Conservation (phyloP, 2,329 filamentous ascomycete species). For the Fragosphaeria purpurea region DNA sequence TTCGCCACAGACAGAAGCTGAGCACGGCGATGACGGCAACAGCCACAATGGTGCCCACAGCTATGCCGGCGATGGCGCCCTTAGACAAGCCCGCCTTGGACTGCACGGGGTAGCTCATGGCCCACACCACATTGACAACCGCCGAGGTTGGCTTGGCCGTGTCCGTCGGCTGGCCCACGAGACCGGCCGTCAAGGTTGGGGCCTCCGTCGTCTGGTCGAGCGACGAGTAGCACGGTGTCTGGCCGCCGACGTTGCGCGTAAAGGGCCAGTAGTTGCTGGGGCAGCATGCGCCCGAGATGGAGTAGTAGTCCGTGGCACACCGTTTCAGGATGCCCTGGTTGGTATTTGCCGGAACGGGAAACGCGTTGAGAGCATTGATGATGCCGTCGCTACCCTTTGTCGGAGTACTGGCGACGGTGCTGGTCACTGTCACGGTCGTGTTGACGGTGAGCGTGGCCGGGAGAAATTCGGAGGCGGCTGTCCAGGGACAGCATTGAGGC, state of each 20-base stretch:
- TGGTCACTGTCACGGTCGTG: slow-evolving; percentile 7
- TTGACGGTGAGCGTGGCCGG: slow-evolving; percentile 4
- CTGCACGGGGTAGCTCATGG: slow-evolving; percentile 17
- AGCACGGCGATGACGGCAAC: slow-evolving; percentile 16
- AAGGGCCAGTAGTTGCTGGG: slow-evolving; percentile 19
- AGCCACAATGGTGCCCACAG: slow-evolving; percentile 27
- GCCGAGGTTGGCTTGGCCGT: slow-evolving; percentile 17
- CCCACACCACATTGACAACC: slow-evolving; percentile 19
- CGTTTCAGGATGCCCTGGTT: slow-evolving; percentile 7
- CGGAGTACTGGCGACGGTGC: neutral
- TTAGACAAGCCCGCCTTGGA: slow-evolving; percentile 23
- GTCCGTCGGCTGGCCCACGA: slow-evolving; percentile 11
- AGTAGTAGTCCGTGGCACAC: slow-evolving; percentile 20
- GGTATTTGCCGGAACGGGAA: slow-evolving; percentile 12
- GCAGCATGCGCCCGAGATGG: slow-evolving; percentile 18
- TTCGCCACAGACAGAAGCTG: slow-evolving; percentile 12
- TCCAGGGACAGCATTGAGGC: slow-evolving; percentile 20
- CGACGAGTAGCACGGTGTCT: slow-evolving; percentile 20
- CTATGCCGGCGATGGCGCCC: slow-evolving; percentile 38
- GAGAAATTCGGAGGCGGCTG: slow-evolving; percentile 9
- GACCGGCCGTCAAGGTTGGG: slow-evolving; percentile 14
- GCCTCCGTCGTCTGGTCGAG: slow-evolving; percentile 5
- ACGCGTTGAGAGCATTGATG: slow-evolving; percentile 8
- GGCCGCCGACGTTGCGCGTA: slow-evolving; percentile 16
- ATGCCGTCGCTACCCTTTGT: neutral